Evolutionary conservation across 2,329 filamentous ascomycete genomes (phyloP), one percentile per base, ranked within the genome.

Genomic region (Claviceps pazoutovae): DNA sequence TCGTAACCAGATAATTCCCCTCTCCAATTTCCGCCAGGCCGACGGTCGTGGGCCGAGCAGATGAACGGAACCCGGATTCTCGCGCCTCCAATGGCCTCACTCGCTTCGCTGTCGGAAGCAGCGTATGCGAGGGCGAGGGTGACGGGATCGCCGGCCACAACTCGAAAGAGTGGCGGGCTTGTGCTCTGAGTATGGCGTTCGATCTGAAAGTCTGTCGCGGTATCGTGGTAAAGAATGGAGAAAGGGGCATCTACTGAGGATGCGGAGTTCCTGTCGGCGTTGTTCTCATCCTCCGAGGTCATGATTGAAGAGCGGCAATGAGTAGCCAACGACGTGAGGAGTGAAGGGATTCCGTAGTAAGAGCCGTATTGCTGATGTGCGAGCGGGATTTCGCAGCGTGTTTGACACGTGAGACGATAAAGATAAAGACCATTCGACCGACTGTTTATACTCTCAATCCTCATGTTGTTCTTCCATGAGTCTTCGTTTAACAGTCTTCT

Each of bases 11-110:
- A 64, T 11, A 68, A 72, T 55, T 74, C 74, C 6, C 76, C 84
- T 59, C 88, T 84, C 86, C 86, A 90, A 62, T 89, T 84, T 16
- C 86, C 86, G 9, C 86, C 86, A 0, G 85, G 76, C 39, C 83
- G 74, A 62, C 83, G 85, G 63, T 89, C 85, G 66, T 89, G 86
- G 47, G 86, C 86, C 51, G 81, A 78, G 57, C 84, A 87, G 55
- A 88, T 78, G 54, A 87, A 82, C 0, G 83, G 80, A 51, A 86
- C 74, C 2, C 69, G 65, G 42, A 69, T 60, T 48, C 66, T 59
- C 36, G 59, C 53, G 4, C 64, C 65, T 17, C 65, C 64, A n/a
- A 54, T 56, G 9, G 61, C 63, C 50, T 68, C 58, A 46, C 63
- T 68, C 9, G 60, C 59, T 47, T 68, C 64, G 30, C 65, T 69